These are phyloP conservation scores for Fusarium foetens DNA, from an alignment of 2,329 filamentous ascomycete genomes.

Conservation along the genomic window DNA sequence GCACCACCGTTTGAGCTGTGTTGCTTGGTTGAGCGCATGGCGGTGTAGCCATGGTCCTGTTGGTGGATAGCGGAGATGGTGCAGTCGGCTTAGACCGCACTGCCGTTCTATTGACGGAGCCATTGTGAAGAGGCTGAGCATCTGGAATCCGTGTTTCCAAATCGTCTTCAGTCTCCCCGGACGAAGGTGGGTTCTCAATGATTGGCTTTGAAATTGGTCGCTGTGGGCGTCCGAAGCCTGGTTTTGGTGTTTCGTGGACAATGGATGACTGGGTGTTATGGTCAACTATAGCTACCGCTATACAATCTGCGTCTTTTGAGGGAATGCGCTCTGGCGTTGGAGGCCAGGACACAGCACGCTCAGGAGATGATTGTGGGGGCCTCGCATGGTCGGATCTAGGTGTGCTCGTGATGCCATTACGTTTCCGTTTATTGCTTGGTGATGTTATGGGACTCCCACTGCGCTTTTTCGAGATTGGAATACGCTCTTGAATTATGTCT, in stretches of 20 bases:
- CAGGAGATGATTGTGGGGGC: slow-evolving; percentile 12
- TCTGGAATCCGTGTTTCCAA: slow-evolving; percentile 51
- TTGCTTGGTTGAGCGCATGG: slow-evolving; percentile 48
- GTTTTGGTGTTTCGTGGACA: slow-evolving; percentile 42
- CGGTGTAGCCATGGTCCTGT: slow-evolving; percentile 41
- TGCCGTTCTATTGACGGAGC: slow-evolving; percentile 43
- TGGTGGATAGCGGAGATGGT: slow-evolving; percentile 29
- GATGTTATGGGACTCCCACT: not conserved
- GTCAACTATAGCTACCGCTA: not conserved
- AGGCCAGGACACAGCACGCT: slow-evolving; percentile 35
- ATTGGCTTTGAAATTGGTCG: slow-evolving; percentile 19
- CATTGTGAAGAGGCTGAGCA: slow-evolving; percentile 32
- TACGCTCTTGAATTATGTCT: not conserved
- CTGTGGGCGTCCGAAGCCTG: slow-evolving; percentile 11
- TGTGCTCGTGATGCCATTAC: slow-evolving; percentile 8
- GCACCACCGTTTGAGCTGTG: slow-evolving; percentile 34
- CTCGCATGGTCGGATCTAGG: not conserved
- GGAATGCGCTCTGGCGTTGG: slow-evolving; percentile 22
- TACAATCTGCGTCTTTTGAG: not conserved
- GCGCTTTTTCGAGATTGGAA: slow-evolving; percentile 14
- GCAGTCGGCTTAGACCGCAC: slow-evolving; percentile 27
- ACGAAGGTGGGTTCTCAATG: slow-evolving; percentile 18
- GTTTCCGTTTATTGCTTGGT: slow-evolving; percentile 15
- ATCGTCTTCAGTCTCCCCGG: slow-evolving; percentile 49
- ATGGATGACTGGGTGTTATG: slow-evolving; percentile 34